Evolutionary conservation across 768 basidiomycete genomes (phyloP), one percentile per base, ranked within the genome.

Genomic region (Cystofilobasidium bisporidii): DNA sequence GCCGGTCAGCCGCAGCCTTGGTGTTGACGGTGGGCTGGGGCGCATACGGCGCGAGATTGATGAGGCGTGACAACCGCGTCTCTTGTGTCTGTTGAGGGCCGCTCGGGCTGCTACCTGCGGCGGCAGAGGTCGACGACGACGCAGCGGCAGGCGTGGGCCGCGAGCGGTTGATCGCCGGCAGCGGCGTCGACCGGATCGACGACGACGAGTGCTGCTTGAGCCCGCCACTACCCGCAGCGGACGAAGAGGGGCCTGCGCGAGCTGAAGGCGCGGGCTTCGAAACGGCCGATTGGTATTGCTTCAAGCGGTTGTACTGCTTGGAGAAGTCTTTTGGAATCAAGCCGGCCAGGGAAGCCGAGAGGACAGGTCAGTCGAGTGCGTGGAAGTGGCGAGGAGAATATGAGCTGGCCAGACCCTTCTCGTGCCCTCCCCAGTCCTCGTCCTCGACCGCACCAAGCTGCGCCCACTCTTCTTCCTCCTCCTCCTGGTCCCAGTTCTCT

Each of bases 301-400:
- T 81, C 36, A 98, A 81, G 28, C 96, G 87, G 78, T 98, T 98
- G 78, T 89, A 99, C 73, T 97, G 92, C 78, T 98, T 98, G 40
- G 96, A 98, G 73, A 99, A 97, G 79, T 99, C 96, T 96, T 76
- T 36, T 12, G 50, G 5, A 40, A 24, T 22, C 20, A 15, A 55
- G 22, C 11, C 36, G 64, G 22, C n/a, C 60, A 24, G 24, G n/a
- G n/a, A n/a, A n/a, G n/a, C n/a, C n/a, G n/a, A n/a, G n/a, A 41
- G 3, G 28, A 20, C 38, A 53, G 12, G 40, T 26, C 15, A 24
- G 3, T 22, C 61, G 8, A 11, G 17, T 10, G 55, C n/a, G n/a
- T 43, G 15, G 45, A 28, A 18, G 18, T 15, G 32, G 24, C 28
- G 36, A 12, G 36, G 36, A 12, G 36, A 36, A 6, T 36, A 5